Conservation (phyloP, 495 filamentous ascomycete species). For the Trypethelium eluteriae region DNA sequence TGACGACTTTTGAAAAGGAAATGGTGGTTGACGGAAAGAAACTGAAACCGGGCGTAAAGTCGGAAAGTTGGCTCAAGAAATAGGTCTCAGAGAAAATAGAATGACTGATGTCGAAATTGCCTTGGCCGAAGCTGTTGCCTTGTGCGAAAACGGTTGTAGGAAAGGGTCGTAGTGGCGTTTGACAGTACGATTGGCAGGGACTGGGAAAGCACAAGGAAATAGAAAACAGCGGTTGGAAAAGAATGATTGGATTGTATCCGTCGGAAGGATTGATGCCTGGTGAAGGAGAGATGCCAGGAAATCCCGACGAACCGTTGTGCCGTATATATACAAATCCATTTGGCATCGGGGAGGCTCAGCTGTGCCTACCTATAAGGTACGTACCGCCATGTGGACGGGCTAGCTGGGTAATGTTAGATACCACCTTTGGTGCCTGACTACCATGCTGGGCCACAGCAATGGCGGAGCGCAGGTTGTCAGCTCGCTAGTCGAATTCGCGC, state of each 20-base stretch:
- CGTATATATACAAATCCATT: background rate
- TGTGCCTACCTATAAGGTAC: slow-evolving; percentile 2
- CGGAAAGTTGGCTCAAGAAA: slow-evolving; percentile 5
- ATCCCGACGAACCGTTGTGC: slow-evolving; percentile 9
- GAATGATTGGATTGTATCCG: background rate
- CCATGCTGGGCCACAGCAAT: slow-evolving; percentile 7
- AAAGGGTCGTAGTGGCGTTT: background rate
- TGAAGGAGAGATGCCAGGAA: background rate
- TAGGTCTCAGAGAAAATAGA: background rate
- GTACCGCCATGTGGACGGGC: background rate
- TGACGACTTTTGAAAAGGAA: background rate
- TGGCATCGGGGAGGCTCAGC: background rate
- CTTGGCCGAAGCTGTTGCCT: slow-evolving; percentile 2
- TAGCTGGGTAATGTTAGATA: background rate
- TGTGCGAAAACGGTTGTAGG: background rate
- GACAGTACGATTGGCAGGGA: background rate
- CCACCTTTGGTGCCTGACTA: background rate
- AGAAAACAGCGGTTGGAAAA: background rate
- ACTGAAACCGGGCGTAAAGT: background rate
- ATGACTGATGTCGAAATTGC: background rate
- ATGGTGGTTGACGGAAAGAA: slow-evolving; percentile 1
- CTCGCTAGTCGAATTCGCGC: background rate
- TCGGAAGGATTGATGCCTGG: slow-evolving; percentile 6
- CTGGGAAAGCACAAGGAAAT: background rate
- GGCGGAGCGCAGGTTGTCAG: slow-evolving; percentile 6